Evolutionary conservation across 2,329 filamentous ascomycete genomes (phyloP).

Genomic region (Teratosphaeria zuluensis): DNA sequence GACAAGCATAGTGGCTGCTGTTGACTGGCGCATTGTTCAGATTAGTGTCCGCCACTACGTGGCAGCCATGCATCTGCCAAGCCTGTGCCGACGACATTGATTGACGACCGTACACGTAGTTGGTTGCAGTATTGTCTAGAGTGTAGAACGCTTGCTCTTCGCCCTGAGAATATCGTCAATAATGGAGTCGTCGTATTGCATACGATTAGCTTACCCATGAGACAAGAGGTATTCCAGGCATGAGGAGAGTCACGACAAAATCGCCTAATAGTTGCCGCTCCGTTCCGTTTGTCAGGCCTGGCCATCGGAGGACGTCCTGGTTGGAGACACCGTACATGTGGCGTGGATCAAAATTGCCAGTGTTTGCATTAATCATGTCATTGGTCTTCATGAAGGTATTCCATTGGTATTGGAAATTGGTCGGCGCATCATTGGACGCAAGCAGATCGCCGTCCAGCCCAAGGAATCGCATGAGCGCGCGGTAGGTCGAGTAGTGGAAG

Average conservation of each 20-base stretch:
- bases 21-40: constrained; percentile 51
- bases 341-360: constrained; percentile 52
- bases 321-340: constrained; percentile 57
- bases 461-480: constrained; percentile 51
- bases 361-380: constrained; percentile 51
- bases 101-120: constrained; percentile 57
- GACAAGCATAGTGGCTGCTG: constrained; percentile 44
- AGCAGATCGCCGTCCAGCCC: constrained; percentile 49
- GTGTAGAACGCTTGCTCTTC: constrained; percentile 58
- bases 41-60: constrained; percentile 45
- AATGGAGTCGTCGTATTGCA: not conserved
- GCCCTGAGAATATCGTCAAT: constrained; percentile 25
- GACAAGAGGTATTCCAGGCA: constrained; percentile 52
- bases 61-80: constrained; percentile 58
- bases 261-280: constrained; percentile 48
- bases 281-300: constrained; percentile 47
- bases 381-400: constrained; percentile 48
- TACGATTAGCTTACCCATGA: constrained; percentile 35
- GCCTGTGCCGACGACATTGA: constrained; percentile 52
- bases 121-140: constrained; percentile 53
- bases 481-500: constrained; percentile 57
- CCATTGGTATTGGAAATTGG: constrained; percentile 47
- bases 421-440: constrained; percentile 44
- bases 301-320: constrained; percentile 58
- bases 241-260: constrained; percentile 49